phyloP scores from a whole-genome alignment of 2,329 filamentous ascomycete species.

The Nannizzia gypsea region DNA sequence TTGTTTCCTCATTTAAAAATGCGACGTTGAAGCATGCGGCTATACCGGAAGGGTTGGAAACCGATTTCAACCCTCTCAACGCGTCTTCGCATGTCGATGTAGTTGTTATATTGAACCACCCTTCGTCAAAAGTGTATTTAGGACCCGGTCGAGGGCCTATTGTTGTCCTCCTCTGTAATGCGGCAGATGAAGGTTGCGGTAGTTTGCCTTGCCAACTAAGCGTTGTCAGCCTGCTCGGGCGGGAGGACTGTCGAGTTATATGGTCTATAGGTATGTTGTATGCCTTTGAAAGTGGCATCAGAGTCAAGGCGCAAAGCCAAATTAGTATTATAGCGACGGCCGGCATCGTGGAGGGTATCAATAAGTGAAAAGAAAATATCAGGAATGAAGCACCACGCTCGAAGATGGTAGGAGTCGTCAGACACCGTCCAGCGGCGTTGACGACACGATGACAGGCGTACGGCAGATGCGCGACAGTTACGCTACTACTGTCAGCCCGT shows the following conservation, averaged over 20 bases:
- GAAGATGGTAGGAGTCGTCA: not conserved
- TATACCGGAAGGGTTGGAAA: constrained; percentile 62
- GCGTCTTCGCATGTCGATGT: constrained; percentile 47
- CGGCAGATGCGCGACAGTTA: not conserved
- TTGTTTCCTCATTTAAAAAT: constrained; percentile 48
- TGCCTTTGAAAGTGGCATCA: constrained; percentile 2
- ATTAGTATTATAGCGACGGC: constrained; percentile 9
- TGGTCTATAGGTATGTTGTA: not conserved
- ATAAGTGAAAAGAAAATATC: not conserved
- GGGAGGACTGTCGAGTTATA: not conserved
- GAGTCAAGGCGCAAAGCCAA: constrained; percentile 5
- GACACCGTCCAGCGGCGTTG: constrained; percentile 11
- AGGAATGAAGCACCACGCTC: constrained; percentile 6
- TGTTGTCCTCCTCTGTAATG: not conserved
- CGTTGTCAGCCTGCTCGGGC: not conserved
- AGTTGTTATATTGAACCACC: constrained; percentile 30
- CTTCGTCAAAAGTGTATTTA: constrained; percentile 14
- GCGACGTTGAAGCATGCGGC: constrained; percentile 75
- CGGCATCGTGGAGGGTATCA: constrained; percentile 9
- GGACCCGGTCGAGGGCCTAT: not conserved
- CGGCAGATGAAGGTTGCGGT: not conserved
- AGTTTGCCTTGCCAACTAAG: not conserved
- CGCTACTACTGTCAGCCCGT: not conserved
- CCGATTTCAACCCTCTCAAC: constrained; percentile 42
- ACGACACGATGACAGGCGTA: not conserved